Percentiles rank a stretch among this genome's conserved stretches.
Conservation (phyloP, 208 protist genomes). For the Herpetomonas muscarum region DNA sequence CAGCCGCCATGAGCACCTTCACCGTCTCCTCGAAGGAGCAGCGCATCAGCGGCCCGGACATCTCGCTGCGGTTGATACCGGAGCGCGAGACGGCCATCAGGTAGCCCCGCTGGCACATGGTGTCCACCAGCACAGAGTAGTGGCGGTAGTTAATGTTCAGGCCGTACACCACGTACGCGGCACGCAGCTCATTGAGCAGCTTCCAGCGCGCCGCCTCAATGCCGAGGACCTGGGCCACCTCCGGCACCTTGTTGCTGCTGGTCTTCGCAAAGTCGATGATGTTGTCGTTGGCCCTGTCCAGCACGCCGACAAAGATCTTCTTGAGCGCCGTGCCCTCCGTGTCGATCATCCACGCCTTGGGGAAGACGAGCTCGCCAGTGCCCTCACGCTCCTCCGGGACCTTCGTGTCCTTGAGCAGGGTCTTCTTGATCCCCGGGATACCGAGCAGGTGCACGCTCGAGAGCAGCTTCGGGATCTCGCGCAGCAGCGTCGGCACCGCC, state of each 20-base stretch:
- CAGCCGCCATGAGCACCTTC: constrained; percentile 98
- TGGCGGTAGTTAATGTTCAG: constrained; percentile 99
- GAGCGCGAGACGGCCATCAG: constrained; percentile 97
- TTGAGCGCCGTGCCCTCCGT: constrained; percentile 97
- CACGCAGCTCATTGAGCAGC: constrained; percentile 86
- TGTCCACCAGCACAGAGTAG: constrained; percentile 96
- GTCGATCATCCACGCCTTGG: constrained; percentile 92
- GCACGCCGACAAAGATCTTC: constrained; percentile 93
- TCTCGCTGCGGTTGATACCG: constrained; percentile 95
- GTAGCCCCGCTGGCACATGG: constrained; percentile 98
- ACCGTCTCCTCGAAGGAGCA: constrained; percentile 99
- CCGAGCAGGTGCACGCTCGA: constrained; percentile 87
- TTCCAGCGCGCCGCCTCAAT: constrained; percentile 83
- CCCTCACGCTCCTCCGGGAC: constrained; percentile 44
- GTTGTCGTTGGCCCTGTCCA: constrained; percentile 91
- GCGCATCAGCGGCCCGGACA: constrained; percentile 96
- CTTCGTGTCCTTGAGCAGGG: constrained; percentile 62
- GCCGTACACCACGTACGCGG: constrained; percentile 93
- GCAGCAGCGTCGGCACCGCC: constrained; percentile 60
- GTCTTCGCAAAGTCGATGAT: constrained; percentile 94
- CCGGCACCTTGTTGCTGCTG: constrained; percentile 98
- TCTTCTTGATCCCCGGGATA: constrained; percentile 95
- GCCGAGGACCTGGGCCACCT: constrained; percentile 95
- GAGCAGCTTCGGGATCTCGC: constrained; percentile 62
- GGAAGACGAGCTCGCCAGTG: constrained; percentile 42